phyloP scores from a whole-genome alignment of 768 basidiomycete genomes.

The Pholiota conissans region DNA sequence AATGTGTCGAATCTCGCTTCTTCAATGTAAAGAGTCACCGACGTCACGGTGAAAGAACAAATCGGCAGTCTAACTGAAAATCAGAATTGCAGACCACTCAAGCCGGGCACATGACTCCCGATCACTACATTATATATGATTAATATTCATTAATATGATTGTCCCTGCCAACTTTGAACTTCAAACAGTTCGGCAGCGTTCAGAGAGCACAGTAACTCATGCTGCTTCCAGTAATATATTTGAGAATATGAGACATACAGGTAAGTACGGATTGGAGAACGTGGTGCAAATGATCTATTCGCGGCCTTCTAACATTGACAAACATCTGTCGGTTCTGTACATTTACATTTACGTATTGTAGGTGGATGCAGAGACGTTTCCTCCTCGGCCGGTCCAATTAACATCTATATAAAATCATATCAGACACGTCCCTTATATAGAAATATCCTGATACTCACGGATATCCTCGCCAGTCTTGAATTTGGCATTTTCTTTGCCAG shows the following conservation, averaged over 20 bases:
- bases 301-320: constrained; percentile 12
- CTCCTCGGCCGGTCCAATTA: constrained; percentile 99
- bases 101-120: background rate
- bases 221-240: constrained; percentile 7
- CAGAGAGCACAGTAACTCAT: no score
- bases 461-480: constrained; percentile 85
- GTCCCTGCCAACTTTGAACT: no score
- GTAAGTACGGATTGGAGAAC: no score
- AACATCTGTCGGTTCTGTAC: background rate
- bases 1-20: no score
- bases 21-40: no score
- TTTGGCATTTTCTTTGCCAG: constrained; percentile 86
- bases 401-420: constrained; percentile 55
- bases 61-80: no score
- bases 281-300: constrained; percentile 16
- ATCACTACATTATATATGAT: background rate
- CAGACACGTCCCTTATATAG: no score
- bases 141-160: background rate
- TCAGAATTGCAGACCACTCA: no score
- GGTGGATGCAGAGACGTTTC: constrained; percentile 86
- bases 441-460: constrained; percentile 53
- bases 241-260: constrained; percentile 7
- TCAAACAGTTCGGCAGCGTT: no score
- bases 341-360: constrained; percentile 55
- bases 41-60: no score